Evolutionary conservation across 1,139 yeast genomes (phyloP).

Genomic region (Yamadazyma kanchanaburiensis): DNA sequence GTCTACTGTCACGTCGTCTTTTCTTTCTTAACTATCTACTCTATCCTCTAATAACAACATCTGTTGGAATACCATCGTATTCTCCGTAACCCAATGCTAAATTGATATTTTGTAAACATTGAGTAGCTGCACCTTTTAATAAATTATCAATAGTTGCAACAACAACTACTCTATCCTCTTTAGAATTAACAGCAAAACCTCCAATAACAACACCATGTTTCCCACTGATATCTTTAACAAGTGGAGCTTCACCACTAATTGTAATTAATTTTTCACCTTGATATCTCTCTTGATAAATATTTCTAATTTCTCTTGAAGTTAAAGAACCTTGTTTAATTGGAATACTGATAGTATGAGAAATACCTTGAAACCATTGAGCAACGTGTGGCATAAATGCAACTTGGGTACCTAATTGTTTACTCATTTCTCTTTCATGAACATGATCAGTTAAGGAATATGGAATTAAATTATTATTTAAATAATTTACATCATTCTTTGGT

Average conservation of each 20-base stretch:
- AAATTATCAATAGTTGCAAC: conserved; percentile 95
- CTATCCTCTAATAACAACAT: conserved; percentile 47
- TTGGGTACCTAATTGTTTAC: conserved; percentile 68
- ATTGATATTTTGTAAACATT: conserved; percentile 93
- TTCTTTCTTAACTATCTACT: too few species aligned
- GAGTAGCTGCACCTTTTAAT: conserved; percentile 98
- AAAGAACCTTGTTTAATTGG: conserved; percentile 73
- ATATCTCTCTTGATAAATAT: conserved; percentile 83
- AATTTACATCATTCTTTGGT: conserved; percentile 82
- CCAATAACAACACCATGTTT: conserved; percentile 95
- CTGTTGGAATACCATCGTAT: conserved; percentile 87
- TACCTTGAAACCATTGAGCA: conserved; percentile 99
- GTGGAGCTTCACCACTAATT: conserved; percentile 86
- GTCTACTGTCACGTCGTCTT: too few species aligned
- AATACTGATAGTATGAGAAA: conserved; percentile 84
- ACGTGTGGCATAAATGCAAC: conserved; percentile 96
- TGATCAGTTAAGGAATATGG: conserved; percentile 97
- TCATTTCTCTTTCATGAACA: conserved; percentile 91
- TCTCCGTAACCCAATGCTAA: conserved; percentile 87
- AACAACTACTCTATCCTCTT: conserved; percentile 85
- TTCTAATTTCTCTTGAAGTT: conserved; percentile 78
- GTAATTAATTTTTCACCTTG: conserved; percentile 84
- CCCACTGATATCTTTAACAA: conserved; percentile 86
- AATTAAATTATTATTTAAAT: conserved; percentile 76
- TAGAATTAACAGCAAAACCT: conserved; percentile 89